Conservation (phyloP, 2,329 filamentous ascomycete genomes). For the Arthrobotrys sinensis region DNA sequence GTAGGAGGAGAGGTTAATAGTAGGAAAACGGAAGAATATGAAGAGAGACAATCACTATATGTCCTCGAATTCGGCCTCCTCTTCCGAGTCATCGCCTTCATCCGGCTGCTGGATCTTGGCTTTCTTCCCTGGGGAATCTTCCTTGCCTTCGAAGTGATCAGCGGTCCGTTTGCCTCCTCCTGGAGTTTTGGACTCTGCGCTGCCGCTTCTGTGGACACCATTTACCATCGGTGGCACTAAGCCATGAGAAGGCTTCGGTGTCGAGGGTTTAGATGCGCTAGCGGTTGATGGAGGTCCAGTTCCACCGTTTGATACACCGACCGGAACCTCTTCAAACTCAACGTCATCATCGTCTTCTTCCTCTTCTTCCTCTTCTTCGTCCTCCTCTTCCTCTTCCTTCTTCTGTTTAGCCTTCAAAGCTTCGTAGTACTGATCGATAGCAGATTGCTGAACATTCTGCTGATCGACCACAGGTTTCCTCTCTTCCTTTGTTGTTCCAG, state of each 20-base stretch:
- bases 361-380: constrained; percentile 69
- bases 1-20: neutral
- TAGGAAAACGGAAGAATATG: neutral
- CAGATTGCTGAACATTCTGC: constrained; percentile 61
- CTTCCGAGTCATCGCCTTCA: constrained; percentile 64
- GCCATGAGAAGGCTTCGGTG: constrained; percentile 49
- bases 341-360: constrained; percentile 67
- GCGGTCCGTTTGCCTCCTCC: constrained; percentile 53
- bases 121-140: constrained; percentile 68
- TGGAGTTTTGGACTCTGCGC: constrained; percentile 25
- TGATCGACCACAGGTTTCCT: constrained; percentile 62
- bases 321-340: constrained; percentile 69
- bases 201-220: constrained; percentile 37
- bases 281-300: constrained; percentile 66
- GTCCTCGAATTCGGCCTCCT: constrained; percentile 65
- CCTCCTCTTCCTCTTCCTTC: constrained; percentile 67
- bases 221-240: constrained; percentile 28
- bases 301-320: constrained; percentile 65
- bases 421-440: constrained; percentile 64
- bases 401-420: constrained; percentile 67
- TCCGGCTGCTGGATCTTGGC: constrained; percentile 67
- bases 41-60: constrained; percentile 52
- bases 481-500: constrained; percentile 60
- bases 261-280: constrained; percentile 64
- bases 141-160: constrained; percentile 61